These are phyloP conservation scores for Tulasnella sp. DNA, from an alignment of 768 basidiomycete species.

Conservation along the genomic window DNA sequence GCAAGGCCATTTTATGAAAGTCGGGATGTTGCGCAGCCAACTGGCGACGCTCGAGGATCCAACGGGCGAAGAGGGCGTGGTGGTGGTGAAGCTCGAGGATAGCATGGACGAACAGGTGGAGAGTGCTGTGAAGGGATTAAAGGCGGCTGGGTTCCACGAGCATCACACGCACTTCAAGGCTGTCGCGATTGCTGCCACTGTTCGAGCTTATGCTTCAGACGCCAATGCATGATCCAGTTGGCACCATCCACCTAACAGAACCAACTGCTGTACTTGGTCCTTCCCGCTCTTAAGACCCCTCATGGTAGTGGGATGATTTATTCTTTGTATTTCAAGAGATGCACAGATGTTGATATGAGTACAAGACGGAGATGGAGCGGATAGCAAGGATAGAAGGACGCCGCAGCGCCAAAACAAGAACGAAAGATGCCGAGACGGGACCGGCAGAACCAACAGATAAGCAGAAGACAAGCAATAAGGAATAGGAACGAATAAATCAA, in stretches of 20 bases:
- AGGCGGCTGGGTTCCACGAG: slow-evolving; percentile 4
- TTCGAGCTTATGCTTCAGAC: no score
- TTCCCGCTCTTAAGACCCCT: no score
- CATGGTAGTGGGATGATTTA: no score
- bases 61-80: slow-evolving; percentile 51
- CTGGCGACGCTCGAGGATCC: slow-evolving; percentile 61
- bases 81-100: slow-evolving; percentile 45
- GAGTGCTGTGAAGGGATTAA: slow-evolving; percentile 36
- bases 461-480: neutral
- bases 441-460: neutral
- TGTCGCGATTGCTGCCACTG: no score
- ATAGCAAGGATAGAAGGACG: neutral
- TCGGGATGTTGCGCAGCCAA: slow-evolving; percentile 71
- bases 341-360: neutral
- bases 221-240: no score
- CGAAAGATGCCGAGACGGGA: neutral
- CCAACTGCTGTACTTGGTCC: no score
- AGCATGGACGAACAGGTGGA: slow-evolving; percentile 48
- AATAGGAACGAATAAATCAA: neutral
- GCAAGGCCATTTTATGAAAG: slow-evolving; percentile 75
- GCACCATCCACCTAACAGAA: no score
- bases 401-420: neutral
- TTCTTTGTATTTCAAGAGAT: neutral
- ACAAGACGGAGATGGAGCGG: neutral
- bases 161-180: neutral